A percentile compares a stretch with the other conserved stretches of the same genome.
Conservation (phyloP, 495 filamentous ascomycete genomes). For the Xylaria sp. region DNA sequence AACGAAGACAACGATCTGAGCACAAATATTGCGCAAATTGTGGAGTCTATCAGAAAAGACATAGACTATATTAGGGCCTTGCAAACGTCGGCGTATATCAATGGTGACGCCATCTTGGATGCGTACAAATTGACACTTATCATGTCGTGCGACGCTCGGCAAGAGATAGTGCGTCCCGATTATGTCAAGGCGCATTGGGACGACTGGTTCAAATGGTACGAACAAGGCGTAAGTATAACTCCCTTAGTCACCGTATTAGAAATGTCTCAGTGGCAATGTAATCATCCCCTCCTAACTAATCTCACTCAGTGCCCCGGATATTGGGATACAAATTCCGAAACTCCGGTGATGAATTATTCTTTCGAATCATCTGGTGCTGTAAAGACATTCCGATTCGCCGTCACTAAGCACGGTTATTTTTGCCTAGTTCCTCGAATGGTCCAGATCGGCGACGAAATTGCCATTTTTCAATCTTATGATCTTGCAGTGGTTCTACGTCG, state of each 20-base stretch:
- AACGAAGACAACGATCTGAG: not conserved
- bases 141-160: conserved; percentile 20
- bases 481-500: conserved; percentile 29
- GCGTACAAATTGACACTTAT: conserved; percentile 32
- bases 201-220: conserved; percentile 25
- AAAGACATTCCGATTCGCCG: conserved; percentile 29
- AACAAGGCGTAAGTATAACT: conserved; percentile 1
- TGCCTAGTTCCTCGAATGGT: conserved; percentile 31
- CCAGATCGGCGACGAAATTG: conserved; percentile 29
- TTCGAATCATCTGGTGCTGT: conserved; percentile 27
- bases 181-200: conserved; percentile 27
- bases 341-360: conserved; percentile 22
- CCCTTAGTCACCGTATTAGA: not conserved
- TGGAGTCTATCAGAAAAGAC: conserved; percentile 22
- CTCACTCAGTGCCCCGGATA: conserved; percentile 8
- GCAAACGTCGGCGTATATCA: conserved; percentile 16
- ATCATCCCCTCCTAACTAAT: not conserved
- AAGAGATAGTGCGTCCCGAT: conserved; percentile 22
- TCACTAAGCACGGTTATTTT: conserved; percentile 36
- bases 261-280: not conserved
- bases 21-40: conserved; percentile 16
- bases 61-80: conserved; percentile 17
- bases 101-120: conserved; percentile 21
- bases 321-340: conserved; percentile 5
- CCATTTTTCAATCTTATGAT: conserved; percentile 28